Conservation (phyloP, 371 early-diverging fungal genomes). For the Apophysomyces ossiformis region DNA sequence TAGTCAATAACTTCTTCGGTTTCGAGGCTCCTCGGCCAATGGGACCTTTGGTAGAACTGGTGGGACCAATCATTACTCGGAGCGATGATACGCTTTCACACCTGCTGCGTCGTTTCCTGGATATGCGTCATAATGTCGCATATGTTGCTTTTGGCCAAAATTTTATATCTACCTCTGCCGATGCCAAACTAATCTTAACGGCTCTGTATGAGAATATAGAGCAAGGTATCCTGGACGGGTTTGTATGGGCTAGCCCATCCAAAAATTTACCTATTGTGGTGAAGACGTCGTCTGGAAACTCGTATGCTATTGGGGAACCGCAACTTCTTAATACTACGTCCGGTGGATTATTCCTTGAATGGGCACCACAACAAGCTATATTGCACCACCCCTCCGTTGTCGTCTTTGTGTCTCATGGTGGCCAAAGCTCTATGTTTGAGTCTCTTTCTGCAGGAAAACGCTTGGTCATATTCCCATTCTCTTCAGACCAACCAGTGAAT, state of each 20-base stretch:
- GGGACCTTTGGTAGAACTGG: conserved; percentile 37
- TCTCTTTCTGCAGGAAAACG: conserved; percentile 34
- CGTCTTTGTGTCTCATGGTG: conserved; percentile 49
- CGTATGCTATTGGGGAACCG: not conserved
- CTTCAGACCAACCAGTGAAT: conserved; percentile 41
- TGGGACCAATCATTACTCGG: conserved; percentile 41
- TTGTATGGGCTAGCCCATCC: conserved; percentile 33
- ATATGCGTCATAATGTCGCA: conserved; percentile 21
- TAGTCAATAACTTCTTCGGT: conserved; percentile 34
- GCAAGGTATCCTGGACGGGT: conserved; percentile 29
- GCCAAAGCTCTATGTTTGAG: conserved; percentile 40
- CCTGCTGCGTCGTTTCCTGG: conserved; percentile 15
- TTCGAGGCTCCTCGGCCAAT: conserved; percentile 36
- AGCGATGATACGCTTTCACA: conserved; percentile 16
- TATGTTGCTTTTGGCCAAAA: conserved; percentile 44
- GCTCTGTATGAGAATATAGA: conserved; percentile 28
- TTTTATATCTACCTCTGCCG: conserved; percentile 5
- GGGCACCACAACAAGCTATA: conserved; percentile 51
- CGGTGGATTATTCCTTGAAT: conserved; percentile 12
- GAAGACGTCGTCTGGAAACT: conserved; percentile 14
- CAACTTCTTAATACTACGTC: conserved; percentile 16
- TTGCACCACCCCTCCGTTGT: conserved; percentile 35
- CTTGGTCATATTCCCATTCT: conserved; percentile 35
- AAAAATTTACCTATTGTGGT: conserved; percentile 8
- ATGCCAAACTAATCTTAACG: conserved; percentile 16